Percentiles rank a stretch among this genome's conserved stretches.
These are phyloP conservation scores for Coniosporium apollinis DNA, from an alignment of 495 filamentous ascomycete genomes.

Conservation along the genomic window DNA sequence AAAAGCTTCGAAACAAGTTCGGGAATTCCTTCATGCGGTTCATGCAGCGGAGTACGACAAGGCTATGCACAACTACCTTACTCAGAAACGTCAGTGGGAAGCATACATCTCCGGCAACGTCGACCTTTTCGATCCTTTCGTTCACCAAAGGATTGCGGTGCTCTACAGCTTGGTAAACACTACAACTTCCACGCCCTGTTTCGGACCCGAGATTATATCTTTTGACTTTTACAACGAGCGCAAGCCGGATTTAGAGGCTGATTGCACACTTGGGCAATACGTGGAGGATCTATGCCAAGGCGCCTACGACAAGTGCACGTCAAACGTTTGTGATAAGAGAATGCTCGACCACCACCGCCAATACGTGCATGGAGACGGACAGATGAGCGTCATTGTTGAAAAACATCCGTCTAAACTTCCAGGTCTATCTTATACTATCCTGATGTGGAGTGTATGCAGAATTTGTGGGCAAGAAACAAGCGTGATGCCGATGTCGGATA, in stretches of 20 bases:
- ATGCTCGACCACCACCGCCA: slow-evolving; percentile 92
- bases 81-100: slow-evolving; percentile 91
- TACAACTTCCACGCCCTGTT: slow-evolving; percentile 75
- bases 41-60: slow-evolving; percentile 95
- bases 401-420: slow-evolving; percentile 51
- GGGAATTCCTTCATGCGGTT: slow-evolving; percentile 83
- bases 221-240: slow-evolving; percentile 88
- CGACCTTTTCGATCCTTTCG: slow-evolving; percentile 81
- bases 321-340: slow-evolving; percentile 71
- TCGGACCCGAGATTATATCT: slow-evolving; percentile 71
- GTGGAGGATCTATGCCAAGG: slow-evolving; percentile 76
- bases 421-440: slow-evolving; percentile 59
- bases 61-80: slow-evolving; percentile 82
- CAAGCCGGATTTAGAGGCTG: slow-evolving; percentile 59
- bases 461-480: slow-evolving; percentile 79
- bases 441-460: slow-evolving; percentile 97
- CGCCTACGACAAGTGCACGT: slow-evolving; percentile 56
- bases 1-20: slow-evolving; percentile 63
- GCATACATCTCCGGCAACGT: slow-evolving; percentile 68
- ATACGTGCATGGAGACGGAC: slow-evolving; percentile 92
- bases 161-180: slow-evolving; percentile 88
- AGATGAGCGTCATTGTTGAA: slow-evolving; percentile 77
- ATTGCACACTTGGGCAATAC: slow-evolving; percentile 88
- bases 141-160: slow-evolving; percentile 91
- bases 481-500: slow-evolving; percentile 82